Evolutionary conservation across 345 rosid species (phyloP).

Genomic region (Hypericum perforatum): DNA sequence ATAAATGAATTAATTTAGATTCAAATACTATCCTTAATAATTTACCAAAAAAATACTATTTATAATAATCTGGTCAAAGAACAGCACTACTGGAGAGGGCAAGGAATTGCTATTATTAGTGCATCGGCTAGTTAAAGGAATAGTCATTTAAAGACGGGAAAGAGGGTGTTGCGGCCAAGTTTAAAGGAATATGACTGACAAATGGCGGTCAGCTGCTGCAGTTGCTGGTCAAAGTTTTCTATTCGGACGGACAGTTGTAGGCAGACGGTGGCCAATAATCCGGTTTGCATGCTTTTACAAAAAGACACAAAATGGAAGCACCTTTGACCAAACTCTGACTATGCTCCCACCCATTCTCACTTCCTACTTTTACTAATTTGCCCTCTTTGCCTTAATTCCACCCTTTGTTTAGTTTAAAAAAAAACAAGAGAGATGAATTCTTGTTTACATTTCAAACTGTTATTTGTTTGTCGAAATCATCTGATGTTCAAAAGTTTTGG

Average conservation of each 20-base stretch:
- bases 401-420: no score
- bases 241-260: slow-evolving; percentile 9
- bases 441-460: no score
- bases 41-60: no score
- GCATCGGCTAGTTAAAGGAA: slow-evolving; percentile 30
- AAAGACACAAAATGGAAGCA: slow-evolving; percentile 17
- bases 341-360: background rate
- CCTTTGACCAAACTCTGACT: slow-evolving; percentile 48
- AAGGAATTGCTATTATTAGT: background rate
- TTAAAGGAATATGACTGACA: slow-evolving; percentile 49
- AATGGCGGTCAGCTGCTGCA: slow-evolving; percentile 22
- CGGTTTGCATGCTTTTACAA: slow-evolving; percentile 52
- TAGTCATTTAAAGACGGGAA: slow-evolving; percentile 14
- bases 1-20: no score
- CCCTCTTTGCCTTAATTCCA: background rate
- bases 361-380: background rate
- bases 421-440: no score
- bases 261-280: slow-evolving; percentile 31
- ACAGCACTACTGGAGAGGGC: no score
- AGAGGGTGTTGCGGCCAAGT: slow-evolving; percentile 45
- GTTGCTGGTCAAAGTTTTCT: background rate
- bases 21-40: no score
- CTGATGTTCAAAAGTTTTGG: no score
- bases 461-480: no score
- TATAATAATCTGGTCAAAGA: no score